Conservation (phyloP, 192 early-diverging fungal genomes). For the Backusella morwellensis region DNA sequence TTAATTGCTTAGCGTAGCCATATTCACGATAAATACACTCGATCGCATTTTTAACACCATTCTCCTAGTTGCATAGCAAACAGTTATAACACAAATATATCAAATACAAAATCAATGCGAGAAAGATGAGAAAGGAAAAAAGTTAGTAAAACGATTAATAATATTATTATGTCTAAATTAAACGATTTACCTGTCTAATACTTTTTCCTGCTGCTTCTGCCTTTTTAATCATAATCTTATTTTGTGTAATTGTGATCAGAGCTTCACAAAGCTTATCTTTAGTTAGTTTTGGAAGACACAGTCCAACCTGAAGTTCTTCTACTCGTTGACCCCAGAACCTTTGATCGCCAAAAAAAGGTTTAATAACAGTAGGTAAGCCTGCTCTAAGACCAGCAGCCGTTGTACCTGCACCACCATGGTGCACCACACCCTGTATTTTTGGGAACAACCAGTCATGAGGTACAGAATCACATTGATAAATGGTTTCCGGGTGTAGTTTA, state of each 20-base stretch:
- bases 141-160: background rate
- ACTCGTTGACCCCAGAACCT: slow-evolving; percentile 70
- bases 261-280: slow-evolving; percentile 48
- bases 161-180: background rate
- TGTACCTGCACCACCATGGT: slow-evolving; percentile 80
- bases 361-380: slow-evolving; percentile 66
- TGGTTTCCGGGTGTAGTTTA: slow-evolving; percentile 42
- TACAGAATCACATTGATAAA: slow-evolving; percentile 59
- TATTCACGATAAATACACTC: slow-evolving; percentile 61
- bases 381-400: slow-evolving; percentile 69
- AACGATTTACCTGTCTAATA: slow-evolving; percentile 38
- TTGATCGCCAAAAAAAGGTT: slow-evolving; percentile 69
- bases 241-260: slow-evolving; percentile 48
- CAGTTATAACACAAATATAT: background rate
- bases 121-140: background rate
- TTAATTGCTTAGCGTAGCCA: slow-evolving; percentile 37
- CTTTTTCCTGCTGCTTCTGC: slow-evolving; percentile 45
- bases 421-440: slow-evolving; percentile 60
- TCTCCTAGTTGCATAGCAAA: slow-evolving; percentile 31
- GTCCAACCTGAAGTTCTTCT: slow-evolving; percentile 60
- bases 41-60: slow-evolving; percentile 56
- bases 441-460: slow-evolving; percentile 82
- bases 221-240: slow-evolving; percentile 49
- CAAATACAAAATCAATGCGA: background rate
- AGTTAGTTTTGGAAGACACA: slow-evolving; percentile 53